phyloP scores from a whole-genome alignment of 371 early-diverging fungal genomes.

The Apophysomyces trapeziformis region DNA sequence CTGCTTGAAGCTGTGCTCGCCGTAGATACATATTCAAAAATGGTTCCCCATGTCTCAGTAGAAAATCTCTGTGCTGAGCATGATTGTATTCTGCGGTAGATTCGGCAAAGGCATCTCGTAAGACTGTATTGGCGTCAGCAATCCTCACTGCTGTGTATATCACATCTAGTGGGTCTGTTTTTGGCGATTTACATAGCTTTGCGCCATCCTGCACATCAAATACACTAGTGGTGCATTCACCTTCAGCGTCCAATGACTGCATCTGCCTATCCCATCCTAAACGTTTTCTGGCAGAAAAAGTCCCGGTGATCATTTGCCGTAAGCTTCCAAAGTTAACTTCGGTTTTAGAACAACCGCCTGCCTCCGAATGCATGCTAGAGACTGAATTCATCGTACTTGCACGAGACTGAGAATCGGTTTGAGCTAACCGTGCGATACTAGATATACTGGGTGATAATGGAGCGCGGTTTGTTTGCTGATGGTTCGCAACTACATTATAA shows the following conservation, averaged over 20 bases:
- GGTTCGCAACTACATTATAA: conserved; percentile 12
- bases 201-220: conserved; percentile 28
- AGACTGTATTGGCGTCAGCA: conserved; percentile 55
- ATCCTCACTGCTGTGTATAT: conserved; percentile 32
- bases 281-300: conserved; percentile 9
- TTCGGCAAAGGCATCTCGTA: conserved; percentile 56
- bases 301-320: conserved; percentile 26
- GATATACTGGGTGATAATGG: conserved; percentile 26
- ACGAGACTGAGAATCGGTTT: conserved; percentile 29
- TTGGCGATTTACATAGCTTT: conserved; percentile 18
- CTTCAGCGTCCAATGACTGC: not conserved
- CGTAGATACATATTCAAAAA: conserved; percentile 59
- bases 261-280: not conserved
- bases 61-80: conserved; percentile 50
- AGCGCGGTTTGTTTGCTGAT: conserved; percentile 10
- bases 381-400: conserved; percentile 1
- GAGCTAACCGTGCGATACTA: conserved; percentile 28
- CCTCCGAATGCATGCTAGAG: conserved; percentile 3
- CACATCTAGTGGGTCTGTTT: conserved; percentile 16
- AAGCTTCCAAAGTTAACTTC: conserved; percentile 29
- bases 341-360: conserved; percentile 3
- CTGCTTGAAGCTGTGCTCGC: conserved; percentile 59
- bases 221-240: conserved; percentile 14
- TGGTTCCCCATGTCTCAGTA: conserved; percentile 61
- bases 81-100: conserved; percentile 31